Conservation (phyloP, 2,329 filamentous ascomycete genomes). For the Stromatinia cepivora region DNA sequence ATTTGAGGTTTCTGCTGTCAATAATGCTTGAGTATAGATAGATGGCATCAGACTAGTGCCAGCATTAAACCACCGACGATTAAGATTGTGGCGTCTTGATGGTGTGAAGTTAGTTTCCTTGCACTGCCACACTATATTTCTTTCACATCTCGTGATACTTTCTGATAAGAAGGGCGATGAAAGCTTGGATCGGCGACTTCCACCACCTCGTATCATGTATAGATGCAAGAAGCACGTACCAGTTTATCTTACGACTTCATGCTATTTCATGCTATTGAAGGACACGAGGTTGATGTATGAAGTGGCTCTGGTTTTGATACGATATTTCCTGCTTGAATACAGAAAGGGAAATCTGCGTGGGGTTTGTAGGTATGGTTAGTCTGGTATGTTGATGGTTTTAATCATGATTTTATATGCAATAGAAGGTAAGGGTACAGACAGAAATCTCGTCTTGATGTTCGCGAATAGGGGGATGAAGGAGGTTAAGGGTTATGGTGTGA, state of each 20-base stretch:
- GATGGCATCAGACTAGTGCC: not conserved
- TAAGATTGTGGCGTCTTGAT: not conserved
- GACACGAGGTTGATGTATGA: constrained; percentile 6
- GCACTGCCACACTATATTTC: constrained; percentile 26
- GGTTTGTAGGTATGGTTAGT: not conserved
- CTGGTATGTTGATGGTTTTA: not conserved
- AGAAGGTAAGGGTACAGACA: not conserved
- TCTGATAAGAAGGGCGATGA: constrained; percentile 10
- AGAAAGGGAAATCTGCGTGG: not conserved
- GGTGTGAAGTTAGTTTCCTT: not conserved
- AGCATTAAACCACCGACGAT: not conserved
- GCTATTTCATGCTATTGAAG: constrained; percentile 1
- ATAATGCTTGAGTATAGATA: not conserved
- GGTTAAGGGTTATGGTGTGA: not conserved
- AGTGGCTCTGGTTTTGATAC: constrained; percentile 3
- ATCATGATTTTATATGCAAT: not conserved
- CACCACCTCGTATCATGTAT: constrained; percentile 4
- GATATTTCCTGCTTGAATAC: not conserved
- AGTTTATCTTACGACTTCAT: constrained; percentile 17
- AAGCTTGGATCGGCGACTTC: constrained; percentile 15
- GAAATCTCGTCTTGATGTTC: not conserved
- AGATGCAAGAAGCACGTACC: constrained; percentile 2
- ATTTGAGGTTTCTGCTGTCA: not conserved
- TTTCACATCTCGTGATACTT: constrained; percentile 29
- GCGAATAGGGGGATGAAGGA: constrained; percentile 14